Evolutionary conservation across 371 early-diverging fungal species (phyloP).

Genomic region (Lichtheimia ramosa): DNA sequence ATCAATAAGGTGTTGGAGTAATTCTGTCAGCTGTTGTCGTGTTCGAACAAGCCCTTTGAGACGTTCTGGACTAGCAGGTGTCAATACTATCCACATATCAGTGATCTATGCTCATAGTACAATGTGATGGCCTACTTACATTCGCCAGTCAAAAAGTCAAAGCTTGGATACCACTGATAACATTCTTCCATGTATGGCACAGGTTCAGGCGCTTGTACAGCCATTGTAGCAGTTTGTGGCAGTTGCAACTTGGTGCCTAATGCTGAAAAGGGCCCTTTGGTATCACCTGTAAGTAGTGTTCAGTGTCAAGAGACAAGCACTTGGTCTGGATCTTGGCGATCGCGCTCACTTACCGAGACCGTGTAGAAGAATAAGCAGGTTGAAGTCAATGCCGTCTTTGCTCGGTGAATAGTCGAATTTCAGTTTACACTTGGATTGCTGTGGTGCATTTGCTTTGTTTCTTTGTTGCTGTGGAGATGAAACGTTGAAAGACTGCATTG

Average conservation of each 20-base stretch:
- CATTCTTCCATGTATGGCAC: constrained; percentile 65
- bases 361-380: constrained; percentile 74
- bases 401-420: constrained; percentile 55
- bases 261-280: constrained; percentile 56
- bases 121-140: constrained; percentile 27
- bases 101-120: background rate
- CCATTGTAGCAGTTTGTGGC: constrained; percentile 69
- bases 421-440: constrained; percentile 32
- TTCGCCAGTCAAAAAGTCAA: constrained; percentile 59
- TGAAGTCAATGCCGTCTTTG: constrained; percentile 61
- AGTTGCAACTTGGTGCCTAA: constrained; percentile 61
- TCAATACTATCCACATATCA: constrained; percentile 33
- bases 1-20: constrained; percentile 42
- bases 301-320: background rate
- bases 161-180: constrained; percentile 69
- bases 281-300: constrained; percentile 35
- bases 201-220: constrained; percentile 64
- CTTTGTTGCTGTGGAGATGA: constrained; percentile 13
- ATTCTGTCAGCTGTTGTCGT: constrained; percentile 30
- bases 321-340: background rate
- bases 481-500: constrained; percentile 33
- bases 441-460: constrained; percentile 29
- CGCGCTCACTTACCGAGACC: constrained; percentile 55
- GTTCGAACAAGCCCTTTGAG: constrained; percentile 41
- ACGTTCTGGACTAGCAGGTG: constrained; percentile 45